These are phyloP conservation scores for Orbilia brochopaga DNA, from an alignment of 2,329 filamentous ascomycete species.

Conservation along the genomic window DNA sequence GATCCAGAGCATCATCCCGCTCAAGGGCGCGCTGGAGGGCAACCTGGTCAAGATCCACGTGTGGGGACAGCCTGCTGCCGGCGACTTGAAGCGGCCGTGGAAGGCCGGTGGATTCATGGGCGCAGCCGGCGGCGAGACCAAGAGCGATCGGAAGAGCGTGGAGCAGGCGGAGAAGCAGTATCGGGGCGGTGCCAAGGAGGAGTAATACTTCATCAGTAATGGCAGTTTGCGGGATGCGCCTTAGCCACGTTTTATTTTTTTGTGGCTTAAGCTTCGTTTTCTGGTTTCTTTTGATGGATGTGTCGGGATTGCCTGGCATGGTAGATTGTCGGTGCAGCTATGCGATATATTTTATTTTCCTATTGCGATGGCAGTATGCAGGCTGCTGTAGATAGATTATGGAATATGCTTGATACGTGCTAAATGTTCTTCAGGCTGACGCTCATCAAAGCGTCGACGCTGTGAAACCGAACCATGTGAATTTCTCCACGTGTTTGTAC, in stretches of 20 bases:
- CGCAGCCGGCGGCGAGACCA: conserved; percentile 70
- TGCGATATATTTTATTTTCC: not conserved
- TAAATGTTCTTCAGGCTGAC: too few species aligned
- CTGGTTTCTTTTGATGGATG: not conserved
- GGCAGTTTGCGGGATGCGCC: too few species aligned
- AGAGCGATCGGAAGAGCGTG: conserved; percentile 90
- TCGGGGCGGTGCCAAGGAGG: conserved; percentile 73
- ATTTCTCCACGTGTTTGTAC: not conserved
- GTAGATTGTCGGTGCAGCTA: not conserved
- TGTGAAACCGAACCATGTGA: not conserved
- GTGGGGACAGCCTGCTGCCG: conserved; percentile 81
- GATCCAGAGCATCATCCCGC: conserved; percentile 97
- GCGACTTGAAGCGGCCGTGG: conserved; percentile 94
- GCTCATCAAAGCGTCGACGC: too few species aligned
- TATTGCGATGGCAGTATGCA: not conserved
- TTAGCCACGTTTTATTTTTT: too few species aligned
- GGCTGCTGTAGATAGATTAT: not conserved
- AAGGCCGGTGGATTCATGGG: conserved; percentile 83
- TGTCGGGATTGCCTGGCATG: not conserved
- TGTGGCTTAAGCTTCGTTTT: too few species aligned
- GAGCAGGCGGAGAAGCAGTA: conserved; percentile 79
- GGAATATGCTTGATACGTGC: too few species aligned
- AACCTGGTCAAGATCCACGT: conserved; percentile 97
- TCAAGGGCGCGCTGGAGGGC: conserved; percentile 93
- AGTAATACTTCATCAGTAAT: too few species aligned